Conservation (phyloP, 2,329 filamentous ascomycete species). For the Bipolaris sorokiniana region DNA sequence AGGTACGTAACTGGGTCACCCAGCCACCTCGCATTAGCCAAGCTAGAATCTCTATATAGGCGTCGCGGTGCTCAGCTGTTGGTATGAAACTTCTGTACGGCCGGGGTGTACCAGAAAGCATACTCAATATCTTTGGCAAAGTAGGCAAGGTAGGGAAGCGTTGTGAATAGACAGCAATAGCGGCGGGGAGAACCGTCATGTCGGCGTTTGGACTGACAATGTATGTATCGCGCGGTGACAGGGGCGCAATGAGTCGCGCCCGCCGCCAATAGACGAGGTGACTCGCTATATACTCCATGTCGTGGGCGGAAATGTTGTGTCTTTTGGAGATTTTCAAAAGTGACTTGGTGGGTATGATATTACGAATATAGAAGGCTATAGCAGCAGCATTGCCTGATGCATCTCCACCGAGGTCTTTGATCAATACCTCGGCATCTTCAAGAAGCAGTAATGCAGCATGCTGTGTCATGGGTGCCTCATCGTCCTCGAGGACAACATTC, state of each 20-base stretch:
- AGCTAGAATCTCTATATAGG: conserved; percentile 88
- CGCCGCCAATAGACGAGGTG: conserved; percentile 97
- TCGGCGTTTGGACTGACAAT: conserved; percentile 91
- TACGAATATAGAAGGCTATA: conserved; percentile 74
- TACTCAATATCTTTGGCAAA: conserved; percentile 84
- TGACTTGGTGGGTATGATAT: conserved; percentile 65
- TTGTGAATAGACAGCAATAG: conserved; percentile 73
- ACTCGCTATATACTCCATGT: conserved; percentile 85
- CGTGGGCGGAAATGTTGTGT: conserved; percentile 74
- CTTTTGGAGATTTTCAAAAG: conserved; percentile 75
- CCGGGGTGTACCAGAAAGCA: conserved; percentile 78
- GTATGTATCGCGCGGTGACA: conserved; percentile 89
- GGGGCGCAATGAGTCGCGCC: conserved; percentile 86
- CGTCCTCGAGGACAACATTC: conserved; percentile 73
- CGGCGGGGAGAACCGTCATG: conserved; percentile 70
- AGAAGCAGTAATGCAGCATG: conserved; percentile 87
- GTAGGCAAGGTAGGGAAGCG: conserved; percentile 83
- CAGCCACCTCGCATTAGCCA: conserved; percentile 93
- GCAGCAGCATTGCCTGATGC: conserved; percentile 76
- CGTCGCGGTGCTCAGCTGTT: conserved; percentile 82
- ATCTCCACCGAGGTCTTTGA: conserved; percentile 71
- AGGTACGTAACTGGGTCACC: conserved; percentile 92
- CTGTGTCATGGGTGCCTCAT: conserved; percentile 74
- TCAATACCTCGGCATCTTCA: conserved; percentile 80
- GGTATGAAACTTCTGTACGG: conserved; percentile 85